Conservation (phyloP, 768 basidiomycete genomes). For the Russula virescens region DNA sequence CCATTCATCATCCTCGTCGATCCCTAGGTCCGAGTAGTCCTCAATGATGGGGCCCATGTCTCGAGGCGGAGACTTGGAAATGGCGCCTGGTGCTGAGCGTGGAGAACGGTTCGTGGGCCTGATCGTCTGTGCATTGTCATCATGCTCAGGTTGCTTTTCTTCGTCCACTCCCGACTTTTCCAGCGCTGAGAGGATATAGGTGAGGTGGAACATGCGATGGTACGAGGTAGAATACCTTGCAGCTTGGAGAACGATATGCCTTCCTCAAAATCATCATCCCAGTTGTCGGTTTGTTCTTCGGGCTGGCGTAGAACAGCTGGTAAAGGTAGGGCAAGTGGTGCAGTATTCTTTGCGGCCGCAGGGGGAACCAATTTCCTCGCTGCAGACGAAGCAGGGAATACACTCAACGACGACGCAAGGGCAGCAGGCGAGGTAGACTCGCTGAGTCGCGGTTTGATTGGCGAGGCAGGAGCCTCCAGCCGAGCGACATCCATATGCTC, state of each 20-base stretch:
- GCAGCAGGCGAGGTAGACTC: slow-evolving; percentile 14
- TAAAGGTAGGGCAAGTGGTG: slow-evolving; percentile 41
- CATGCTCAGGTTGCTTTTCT: slow-evolving; percentile 17
- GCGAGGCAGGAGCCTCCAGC: slow-evolving; percentile 38
- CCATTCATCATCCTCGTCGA: slow-evolving; percentile 66
- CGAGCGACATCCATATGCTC: slow-evolving; percentile 41
- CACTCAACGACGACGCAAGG: slow-evolving; percentile 19
- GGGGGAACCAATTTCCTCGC: slow-evolving; percentile 21
- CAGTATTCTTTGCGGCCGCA: slow-evolving; percentile 22
- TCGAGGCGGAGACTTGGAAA: slow-evolving; percentile 55
- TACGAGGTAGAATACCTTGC: slow-evolving; percentile 41
- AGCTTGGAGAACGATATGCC: slow-evolving; percentile 85
- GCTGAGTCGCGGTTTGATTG: slow-evolving; percentile 17
- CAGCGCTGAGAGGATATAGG: slow-evolving; percentile 47
- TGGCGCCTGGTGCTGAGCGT: slow-evolving; percentile 34
- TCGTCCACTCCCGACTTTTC: slow-evolving; percentile 58
- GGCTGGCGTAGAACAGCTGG: slow-evolving; percentile 64
- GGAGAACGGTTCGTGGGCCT: slow-evolving; percentile 69
- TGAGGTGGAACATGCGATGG: too few species aligned
- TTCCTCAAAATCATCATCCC: slow-evolving; percentile 98
- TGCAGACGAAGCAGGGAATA: slow-evolving; percentile 13
- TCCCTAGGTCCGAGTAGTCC: slow-evolving; percentile 85
- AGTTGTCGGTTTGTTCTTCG: slow-evolving; percentile 89
- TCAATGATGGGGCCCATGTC: slow-evolving; percentile 70
- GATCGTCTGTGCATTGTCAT: slow-evolving; percentile 54